Evolutionary conservation across 2,329 filamentous ascomycete genomes (phyloP).

Genomic region (Aureobasidium sp.): DNA sequence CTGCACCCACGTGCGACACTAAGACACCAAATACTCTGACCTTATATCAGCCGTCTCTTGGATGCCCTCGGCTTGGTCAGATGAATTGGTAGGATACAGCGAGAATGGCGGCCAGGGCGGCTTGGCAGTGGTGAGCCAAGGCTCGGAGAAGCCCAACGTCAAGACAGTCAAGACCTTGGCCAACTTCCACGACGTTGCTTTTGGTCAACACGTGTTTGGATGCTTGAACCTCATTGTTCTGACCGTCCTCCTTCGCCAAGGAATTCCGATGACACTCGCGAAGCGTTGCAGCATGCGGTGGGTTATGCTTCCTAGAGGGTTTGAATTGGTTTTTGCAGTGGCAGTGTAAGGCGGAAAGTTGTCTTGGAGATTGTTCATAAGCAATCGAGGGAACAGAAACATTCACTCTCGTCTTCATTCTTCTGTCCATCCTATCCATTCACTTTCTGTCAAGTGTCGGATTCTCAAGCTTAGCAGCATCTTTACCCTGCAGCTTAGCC

Average conservation of each 20-base stretch:
- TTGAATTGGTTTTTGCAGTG: constrained; percentile 3
- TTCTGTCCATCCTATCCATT: not conserved
- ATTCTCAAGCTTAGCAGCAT: not conserved
- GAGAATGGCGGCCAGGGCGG: not conserved
- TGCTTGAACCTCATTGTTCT: constrained; percentile 8
- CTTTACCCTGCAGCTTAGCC: not conserved
- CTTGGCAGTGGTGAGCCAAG: not conserved
- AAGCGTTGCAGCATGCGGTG: constrained; percentile 3
- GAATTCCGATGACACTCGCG: not conserved
- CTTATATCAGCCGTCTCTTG: not conserved
- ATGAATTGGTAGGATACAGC: not conserved
- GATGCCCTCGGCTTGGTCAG: not conserved
- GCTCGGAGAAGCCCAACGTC: not conserved
- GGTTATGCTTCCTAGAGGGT: not conserved
- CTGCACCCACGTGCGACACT: not conserved
- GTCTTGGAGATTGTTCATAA: constrained; percentile 2
- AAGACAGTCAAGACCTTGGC: not conserved
- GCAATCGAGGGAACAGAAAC: not conserved
- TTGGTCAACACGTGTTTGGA: not conserved
- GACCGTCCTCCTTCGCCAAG: not conserved
- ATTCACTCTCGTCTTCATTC: not conserved
- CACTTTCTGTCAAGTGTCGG: not conserved
- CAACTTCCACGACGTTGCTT: not conserved
- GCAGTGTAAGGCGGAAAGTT: not conserved
- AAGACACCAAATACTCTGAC: not conserved